phyloP scores from a whole-genome alignment of 2,329 filamentous ascomycete genomes.

The Pestalotiopsis sp. region DNA sequence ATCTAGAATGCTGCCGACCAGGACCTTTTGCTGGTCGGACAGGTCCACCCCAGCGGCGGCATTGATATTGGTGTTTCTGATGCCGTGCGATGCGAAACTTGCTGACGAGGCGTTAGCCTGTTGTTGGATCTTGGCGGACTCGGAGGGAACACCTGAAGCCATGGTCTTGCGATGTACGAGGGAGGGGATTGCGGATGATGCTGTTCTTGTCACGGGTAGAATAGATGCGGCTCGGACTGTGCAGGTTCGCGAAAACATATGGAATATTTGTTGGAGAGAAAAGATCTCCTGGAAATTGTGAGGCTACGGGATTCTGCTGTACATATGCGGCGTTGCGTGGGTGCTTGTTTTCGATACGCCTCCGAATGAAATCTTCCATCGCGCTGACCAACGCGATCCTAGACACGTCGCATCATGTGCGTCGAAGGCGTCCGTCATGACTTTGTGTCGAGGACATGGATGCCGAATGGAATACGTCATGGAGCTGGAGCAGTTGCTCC shows the following conservation, averaged over 20 bases:
- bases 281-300: background rate
- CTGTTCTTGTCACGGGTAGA: background rate
- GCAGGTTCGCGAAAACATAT: background rate
- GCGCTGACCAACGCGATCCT: background rate
- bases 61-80: conserved; percentile 58
- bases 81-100: conserved; percentile 34
- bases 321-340: background rate
- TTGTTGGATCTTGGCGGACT: conserved; percentile 28
- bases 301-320: background rate
- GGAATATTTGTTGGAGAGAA: background rate
- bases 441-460: background rate
- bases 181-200: background rate
- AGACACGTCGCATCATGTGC: background rate
- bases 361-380: too few species aligned
- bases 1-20: conserved; percentile 63
- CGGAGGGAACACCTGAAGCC: conserved; percentile 30
- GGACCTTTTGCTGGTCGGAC: conserved; percentile 50
- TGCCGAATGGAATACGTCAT: background rate
- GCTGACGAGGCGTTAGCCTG: conserved; percentile 16
- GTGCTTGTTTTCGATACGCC: too few species aligned
- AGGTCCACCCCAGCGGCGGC: conserved; percentile 54
- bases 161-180: conserved; percentile 21
- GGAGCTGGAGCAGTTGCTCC: background rate
- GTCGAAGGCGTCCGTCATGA: background rate
- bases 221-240: background rate